Conservation (phyloP, 768 basidiomycete species). For the Asterophora parasitica region DNA sequence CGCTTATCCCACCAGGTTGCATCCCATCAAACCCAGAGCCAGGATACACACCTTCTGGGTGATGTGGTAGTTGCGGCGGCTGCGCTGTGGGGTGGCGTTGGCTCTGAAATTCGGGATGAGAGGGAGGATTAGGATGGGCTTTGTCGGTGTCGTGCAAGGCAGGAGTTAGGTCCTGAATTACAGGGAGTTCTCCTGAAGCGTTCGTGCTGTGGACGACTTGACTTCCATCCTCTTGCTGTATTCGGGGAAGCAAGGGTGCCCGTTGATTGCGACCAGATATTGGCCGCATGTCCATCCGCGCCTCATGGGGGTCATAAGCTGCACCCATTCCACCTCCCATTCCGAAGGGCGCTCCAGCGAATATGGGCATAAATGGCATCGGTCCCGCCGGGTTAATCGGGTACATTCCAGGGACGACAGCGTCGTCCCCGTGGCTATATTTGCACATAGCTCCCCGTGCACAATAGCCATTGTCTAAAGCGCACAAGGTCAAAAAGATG, state of each 20-base stretch:
- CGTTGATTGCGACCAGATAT: slow-evolving; percentile 41
- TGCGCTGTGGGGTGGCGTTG: slow-evolving; percentile 19
- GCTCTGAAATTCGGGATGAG: slow-evolving; percentile 22
- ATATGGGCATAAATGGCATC: slow-evolving; percentile 71
- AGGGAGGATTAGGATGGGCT: slow-evolving; percentile 19
- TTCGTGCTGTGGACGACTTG: slow-evolving; percentile 32
- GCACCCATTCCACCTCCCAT: slow-evolving; percentile 38
- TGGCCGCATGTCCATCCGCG: slow-evolving; percentile 76
- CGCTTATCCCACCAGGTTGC: slow-evolving; percentile 18
- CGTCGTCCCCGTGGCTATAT: slow-evolving; percentile 89
- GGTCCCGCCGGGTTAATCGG: slow-evolving; percentile 43
- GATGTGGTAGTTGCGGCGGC: slow-evolving; percentile 13
- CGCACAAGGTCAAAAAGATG: slow-evolving; percentile 4
- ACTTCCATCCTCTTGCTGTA: slow-evolving; percentile 48
- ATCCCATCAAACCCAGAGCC: slow-evolving; percentile 18
- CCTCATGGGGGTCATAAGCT: slow-evolving; percentile 74
- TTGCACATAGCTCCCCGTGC: slow-evolving; percentile 85
- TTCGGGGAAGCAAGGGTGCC: slow-evolving; percentile 52
- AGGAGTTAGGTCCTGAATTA: slow-evolving; percentile 81
- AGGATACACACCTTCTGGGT: slow-evolving; percentile 8
- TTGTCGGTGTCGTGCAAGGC: slow-evolving; percentile 31
- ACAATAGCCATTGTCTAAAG: slow-evolving; percentile 84
- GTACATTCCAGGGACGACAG: slow-evolving; percentile 68
- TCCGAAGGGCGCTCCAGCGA: slow-evolving; percentile 49
- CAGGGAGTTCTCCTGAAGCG: slow-evolving; percentile 70